Base-by-base conservation (phyloP, 768 basidiomycete species). In the Imleria badia region DNA sequence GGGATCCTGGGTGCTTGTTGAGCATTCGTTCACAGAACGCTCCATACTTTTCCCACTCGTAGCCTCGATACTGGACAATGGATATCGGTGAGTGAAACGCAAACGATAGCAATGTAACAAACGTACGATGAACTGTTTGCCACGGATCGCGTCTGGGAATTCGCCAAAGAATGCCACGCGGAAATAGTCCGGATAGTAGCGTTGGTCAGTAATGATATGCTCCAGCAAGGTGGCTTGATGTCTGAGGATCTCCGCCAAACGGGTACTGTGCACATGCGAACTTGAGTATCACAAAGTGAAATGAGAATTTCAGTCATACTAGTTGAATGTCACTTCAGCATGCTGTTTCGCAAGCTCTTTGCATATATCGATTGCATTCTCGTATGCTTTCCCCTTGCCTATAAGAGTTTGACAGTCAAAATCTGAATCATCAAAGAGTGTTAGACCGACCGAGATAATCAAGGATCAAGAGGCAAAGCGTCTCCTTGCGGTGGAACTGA, bases 331-430 rank as follows among this genome's bases (percentile, higher is more conserved):
- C 50, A 92, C 81, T 67, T 87, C 86, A 15, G 89, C 81, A 73
- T 98, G 95, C 68, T 98, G 94, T 56, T 76, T 83, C 14, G 88
- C 88, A 23, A 98, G 75, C 63, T 98, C 96, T 72, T 91, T 91
- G 74, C 92, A 95, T 45, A 98, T 89, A 44, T 92, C 89, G 53
- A 97, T 85, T 3, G 94, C 96, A 48, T 82, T 87, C 71, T 98
- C 96, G 83, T 93, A 98, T n/a, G 96, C 95, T 65, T 96, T 94
- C 11, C 95, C 96, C 72, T 94, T 91, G 46, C 92, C 93, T 94
- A 55, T 22, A 49, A 55, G 51, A 1, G 19, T 19, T 23, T 6
- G 31, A 39, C 42, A 15, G 34, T 58, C 44, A 61, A 40, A 48
- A 52, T 33, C 44, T n/a, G 36, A 41, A 2, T 41, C 44, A n/a